Evolutionary conservation across 2,329 filamentous ascomycete species (phyloP).

Genomic region (Fusarium irregulare): DNA sequence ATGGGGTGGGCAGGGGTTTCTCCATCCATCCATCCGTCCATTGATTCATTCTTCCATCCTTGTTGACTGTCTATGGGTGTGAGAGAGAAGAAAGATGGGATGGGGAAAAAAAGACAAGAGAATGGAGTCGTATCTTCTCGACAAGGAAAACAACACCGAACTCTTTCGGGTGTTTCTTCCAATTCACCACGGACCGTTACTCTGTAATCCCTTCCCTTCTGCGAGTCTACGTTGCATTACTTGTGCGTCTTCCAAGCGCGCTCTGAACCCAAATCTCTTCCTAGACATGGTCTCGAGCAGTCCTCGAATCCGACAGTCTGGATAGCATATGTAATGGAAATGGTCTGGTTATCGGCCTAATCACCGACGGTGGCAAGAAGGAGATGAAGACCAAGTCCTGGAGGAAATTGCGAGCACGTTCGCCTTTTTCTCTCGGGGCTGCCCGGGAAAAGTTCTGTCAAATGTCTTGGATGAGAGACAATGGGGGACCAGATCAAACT

Average conservation of each 20-base stretch:
- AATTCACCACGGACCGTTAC: slow-evolving; percentile 18
- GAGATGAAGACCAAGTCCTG: slow-evolving; percentile 3
- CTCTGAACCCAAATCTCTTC: slow-evolving; percentile 1
- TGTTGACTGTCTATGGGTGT: slow-evolving; percentile 18
- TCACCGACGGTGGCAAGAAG: slow-evolving; percentile 12
- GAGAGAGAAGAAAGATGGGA: slow-evolving; percentile 12
- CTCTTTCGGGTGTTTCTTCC: slow-evolving; percentile 14
- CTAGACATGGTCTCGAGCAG: slow-evolving; percentile 35
- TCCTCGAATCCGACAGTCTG: slow-evolving; percentile 37
- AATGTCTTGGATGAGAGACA: background rate
- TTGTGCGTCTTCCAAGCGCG: background rate
- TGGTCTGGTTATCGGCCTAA: slow-evolving; percentile 15
- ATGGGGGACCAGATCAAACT: background rate
- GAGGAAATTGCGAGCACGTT: slow-evolving; percentile 18
- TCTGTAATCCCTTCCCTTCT: background rate
- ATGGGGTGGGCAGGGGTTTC: slow-evolving; percentile 7
- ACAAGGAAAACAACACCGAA: slow-evolving; percentile 39
- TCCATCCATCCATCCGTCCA: slow-evolving; percentile 14
- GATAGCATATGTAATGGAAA: slow-evolving; percentile 37
- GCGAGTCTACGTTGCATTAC: background rate
- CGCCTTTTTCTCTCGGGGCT: background rate
- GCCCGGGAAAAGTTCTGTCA: background rate
- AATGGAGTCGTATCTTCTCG: slow-evolving; percentile 27
- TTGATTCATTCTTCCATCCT: slow-evolving; percentile 4
- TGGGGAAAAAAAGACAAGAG: slow-evolving; percentile 1